A percentile compares a stretch with the other conserved stretches of the same genome.
Conservation (phyloP, 2,329 filamentous ascomycete genomes). For the Aspergillus puulaauensis region DNA sequence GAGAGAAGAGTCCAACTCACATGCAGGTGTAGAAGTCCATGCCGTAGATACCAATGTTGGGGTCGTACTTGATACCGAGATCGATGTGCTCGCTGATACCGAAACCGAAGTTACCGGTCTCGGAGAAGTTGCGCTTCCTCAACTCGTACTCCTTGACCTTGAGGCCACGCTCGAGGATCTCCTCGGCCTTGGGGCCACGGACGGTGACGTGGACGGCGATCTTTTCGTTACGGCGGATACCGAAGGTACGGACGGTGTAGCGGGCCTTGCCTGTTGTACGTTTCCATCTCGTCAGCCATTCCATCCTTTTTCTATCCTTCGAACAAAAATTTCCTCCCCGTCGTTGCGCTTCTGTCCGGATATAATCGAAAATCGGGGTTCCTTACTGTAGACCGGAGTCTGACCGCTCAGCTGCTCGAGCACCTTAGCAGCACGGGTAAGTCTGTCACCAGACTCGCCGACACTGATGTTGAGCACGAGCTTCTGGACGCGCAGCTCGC, state of each 20-base stretch:
- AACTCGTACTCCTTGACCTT: constrained; percentile 99
- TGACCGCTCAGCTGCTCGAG: constrained; percentile 99
- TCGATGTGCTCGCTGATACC: constrained; percentile 99
- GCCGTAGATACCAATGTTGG: constrained; percentile 96
- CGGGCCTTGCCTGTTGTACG: constrained; percentile 82
- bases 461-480: constrained; percentile 99
- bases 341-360: neutral
- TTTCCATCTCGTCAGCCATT: constrained; percentile 20
- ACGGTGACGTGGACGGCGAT: constrained; percentile 99
- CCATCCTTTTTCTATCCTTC: neutral
- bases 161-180: constrained; percentile 99
- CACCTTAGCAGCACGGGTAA: constrained; percentile 99
- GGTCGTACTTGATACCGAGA: constrained; percentile 99
- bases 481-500: constrained; percentile 99
- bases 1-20: constrained; percentile 50
- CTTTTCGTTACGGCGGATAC: constrained; percentile 99
- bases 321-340: neutral
- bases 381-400: constrained; percentile 96
- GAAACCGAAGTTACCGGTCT: constrained; percentile 99
- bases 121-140: constrained; percentile 98
- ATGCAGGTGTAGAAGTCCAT: constrained; percentile 99
- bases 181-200: constrained; percentile 98
- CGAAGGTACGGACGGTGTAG: constrained; percentile 99
- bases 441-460: constrained; percentile 99
- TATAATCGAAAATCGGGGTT: constrained; percentile 35